These are phyloP conservation scores for Haplographium delicatum DNA, from an alignment of 495 filamentous ascomycete genomes.

Conservation along the genomic window DNA sequence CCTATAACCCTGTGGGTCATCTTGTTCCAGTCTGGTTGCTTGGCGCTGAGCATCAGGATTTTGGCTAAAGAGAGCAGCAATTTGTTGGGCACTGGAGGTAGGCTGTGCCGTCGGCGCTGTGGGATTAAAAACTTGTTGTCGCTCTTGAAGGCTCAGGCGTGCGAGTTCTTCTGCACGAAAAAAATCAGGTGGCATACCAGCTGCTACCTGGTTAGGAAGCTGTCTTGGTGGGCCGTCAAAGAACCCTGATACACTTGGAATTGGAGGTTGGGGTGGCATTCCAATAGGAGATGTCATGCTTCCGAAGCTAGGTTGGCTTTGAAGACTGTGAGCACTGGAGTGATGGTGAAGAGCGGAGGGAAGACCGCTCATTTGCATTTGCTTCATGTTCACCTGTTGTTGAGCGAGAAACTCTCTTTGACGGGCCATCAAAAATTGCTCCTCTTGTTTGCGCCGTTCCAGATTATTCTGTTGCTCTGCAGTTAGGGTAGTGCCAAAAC, in stretches of 20 bases:
- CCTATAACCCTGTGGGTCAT: conserved; percentile 46
- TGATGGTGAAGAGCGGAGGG: conserved; percentile 75
- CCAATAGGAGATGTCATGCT: conserved; percentile 83
- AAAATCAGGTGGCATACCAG: conserved; percentile 32
- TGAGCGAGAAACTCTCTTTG: conserved; percentile 91
- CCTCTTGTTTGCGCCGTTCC: conserved; percentile 93
- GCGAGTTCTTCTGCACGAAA: conserved; percentile 42
- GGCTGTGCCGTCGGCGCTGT: conserved; percentile 24
- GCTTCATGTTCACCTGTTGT: conserved; percentile 73
- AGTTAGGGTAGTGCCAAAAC: conserved; percentile 94
- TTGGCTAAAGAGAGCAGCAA: conserved; percentile 33
- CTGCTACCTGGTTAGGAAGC: conserved; percentile 20
- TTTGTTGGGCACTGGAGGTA: conserved; percentile 26
- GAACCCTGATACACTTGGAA: conserved; percentile 57
- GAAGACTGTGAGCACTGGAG: conserved; percentile 87
- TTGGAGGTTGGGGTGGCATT: conserved; percentile 66
- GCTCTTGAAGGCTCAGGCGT: conserved; percentile 34
- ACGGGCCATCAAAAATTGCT: conserved; percentile 91
- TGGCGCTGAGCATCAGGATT: conserved; percentile 51
- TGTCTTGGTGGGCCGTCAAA: conserved; percentile 53
- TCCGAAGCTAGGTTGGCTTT: conserved; percentile 91
- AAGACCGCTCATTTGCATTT: conserved; percentile 61
- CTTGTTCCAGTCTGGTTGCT: conserved; percentile 28
- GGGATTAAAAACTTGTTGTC: conserved; percentile 19
- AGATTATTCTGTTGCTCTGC: conserved; percentile 97